These are phyloP conservation scores for Schizopora paradoxa DNA, from an alignment of 1,284 basidiomycete genomes.

Conservation along the genomic window DNA sequence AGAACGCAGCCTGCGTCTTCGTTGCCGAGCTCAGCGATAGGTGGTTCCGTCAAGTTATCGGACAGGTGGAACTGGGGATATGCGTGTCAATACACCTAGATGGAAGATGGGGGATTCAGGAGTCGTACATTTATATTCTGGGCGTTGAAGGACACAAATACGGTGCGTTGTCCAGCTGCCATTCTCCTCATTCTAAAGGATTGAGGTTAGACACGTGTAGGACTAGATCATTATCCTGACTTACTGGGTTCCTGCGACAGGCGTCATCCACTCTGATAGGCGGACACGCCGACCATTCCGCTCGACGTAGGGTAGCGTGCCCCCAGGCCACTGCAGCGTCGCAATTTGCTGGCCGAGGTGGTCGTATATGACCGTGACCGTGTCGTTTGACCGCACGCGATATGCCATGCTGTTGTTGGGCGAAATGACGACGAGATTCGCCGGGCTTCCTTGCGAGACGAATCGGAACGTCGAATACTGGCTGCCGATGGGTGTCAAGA, in stretches of 20 bases:
- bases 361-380: slow-evolving; percentile 3
- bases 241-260: slow-evolving; percentile 4
- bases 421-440: slow-evolving; percentile 5
- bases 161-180: too few relatives aligned
- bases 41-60: too few relatives aligned
- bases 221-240: too few relatives aligned
- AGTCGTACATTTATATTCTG: too few relatives aligned
- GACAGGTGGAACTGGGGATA: too few relatives aligned
- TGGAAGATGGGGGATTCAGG: too few relatives aligned
- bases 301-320: slow-evolving; percentile 4
- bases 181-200: too few relatives aligned
- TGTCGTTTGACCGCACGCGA: slow-evolving; percentile 4
- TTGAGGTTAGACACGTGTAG: too few relatives aligned
- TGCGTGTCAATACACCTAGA: too few relatives aligned
- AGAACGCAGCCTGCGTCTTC: too few relatives aligned
- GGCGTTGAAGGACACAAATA: too few relatives aligned
- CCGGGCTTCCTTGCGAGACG: slow-evolving; percentile 12
- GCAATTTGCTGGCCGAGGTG: slow-evolving; percentile 3
- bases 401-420: slow-evolving; percentile 8
- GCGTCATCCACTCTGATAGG: slow-evolving; percentile 9
- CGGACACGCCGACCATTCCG: neutral
- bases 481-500: slow-evolving; percentile 13
- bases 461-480: slow-evolving; percentile 13
- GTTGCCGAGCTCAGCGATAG: too few relatives aligned
- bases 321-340: slow-evolving; percentile 7